These are phyloP conservation scores for Paracoccidioides lutzii DNA, from an alignment of 2,329 filamentous ascomycete species.

Conservation along the genomic window DNA sequence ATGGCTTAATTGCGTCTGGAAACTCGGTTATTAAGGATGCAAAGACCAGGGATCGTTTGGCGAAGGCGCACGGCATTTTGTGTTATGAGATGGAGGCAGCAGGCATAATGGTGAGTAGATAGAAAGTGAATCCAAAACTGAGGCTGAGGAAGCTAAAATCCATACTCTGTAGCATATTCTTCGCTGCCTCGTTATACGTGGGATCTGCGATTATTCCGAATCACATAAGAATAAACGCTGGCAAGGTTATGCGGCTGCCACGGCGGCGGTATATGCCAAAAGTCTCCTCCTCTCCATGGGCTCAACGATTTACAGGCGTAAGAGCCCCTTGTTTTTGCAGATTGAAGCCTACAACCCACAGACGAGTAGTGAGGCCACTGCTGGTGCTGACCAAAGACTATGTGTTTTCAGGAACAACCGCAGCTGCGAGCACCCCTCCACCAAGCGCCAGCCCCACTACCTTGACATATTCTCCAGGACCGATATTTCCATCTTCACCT, in stretches of 20 bases:
- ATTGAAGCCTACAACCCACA: neutral
- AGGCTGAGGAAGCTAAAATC: neutral
- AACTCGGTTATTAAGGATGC: constrained; percentile 13
- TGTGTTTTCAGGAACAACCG: neutral
- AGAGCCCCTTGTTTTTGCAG: neutral
- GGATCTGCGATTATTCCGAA: neutral
- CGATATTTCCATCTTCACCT: neutral
- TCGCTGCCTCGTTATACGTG: neutral
- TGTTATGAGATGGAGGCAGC: constrained; percentile 5
- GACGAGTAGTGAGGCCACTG: neutral
- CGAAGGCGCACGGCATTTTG: neutral
- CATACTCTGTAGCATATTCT: neutral
- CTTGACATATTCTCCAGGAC: too few species aligned
- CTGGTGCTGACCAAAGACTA: neutral
- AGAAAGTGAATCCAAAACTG: neutral
- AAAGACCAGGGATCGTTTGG: neutral
- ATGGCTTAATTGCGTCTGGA: constrained; percentile 13
- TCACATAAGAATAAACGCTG: neutral
- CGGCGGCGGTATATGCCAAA: neutral
- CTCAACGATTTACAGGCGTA: neutral
- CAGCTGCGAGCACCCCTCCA: too few species aligned
- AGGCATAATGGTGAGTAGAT: neutral
- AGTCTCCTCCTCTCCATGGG: neutral
- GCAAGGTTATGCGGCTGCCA: neutral
- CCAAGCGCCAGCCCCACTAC: neutral